These are phyloP conservation scores for Avena atlantica DNA, from an alignment of 176 grass and related monocot genomes.

Conservation along the genomic window DNA sequence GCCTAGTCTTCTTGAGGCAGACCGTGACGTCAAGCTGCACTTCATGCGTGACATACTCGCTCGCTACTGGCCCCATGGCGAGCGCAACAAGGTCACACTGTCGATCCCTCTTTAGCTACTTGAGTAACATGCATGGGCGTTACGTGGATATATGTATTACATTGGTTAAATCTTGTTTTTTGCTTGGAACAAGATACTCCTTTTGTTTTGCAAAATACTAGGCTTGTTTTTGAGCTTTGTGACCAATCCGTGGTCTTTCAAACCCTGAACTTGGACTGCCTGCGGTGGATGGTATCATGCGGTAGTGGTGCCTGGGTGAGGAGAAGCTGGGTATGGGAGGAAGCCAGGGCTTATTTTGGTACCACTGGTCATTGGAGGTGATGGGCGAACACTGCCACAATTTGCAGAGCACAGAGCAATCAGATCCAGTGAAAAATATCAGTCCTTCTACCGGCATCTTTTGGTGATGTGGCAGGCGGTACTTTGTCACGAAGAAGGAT, in stretches of 20 bases:
- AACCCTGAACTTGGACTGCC: background rate
- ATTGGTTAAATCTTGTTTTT: slow-evolving; percentile 13
- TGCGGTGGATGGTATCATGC: background rate
- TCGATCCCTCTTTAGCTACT: slow-evolving; percentile 12
- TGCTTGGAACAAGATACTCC: background rate
- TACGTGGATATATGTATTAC: background rate
- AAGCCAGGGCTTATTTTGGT: background rate
- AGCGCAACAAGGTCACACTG: slow-evolving; percentile 65
- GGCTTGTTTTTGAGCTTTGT: background rate
- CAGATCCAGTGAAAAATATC: background rate
- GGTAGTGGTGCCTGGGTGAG: background rate
- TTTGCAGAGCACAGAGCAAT: background rate
- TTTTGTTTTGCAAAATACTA: slow-evolving; percentile 11
- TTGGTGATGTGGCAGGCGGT: background rate
- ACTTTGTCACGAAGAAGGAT: background rate
- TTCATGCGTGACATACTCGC: slow-evolving; percentile 71
- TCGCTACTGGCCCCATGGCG: slow-evolving; percentile 78
- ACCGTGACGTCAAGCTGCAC: slow-evolving; percentile 66
- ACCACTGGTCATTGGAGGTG: background rate
- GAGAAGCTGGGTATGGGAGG: background rate
- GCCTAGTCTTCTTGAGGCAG: slow-evolving; percentile 65
- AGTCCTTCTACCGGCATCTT: background rate
- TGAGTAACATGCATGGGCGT: background rate
- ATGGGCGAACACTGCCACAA: background rate
- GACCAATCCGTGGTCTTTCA: background rate